Evolutionary conservation across 2,329 filamentous ascomycete genomes (phyloP), one percentile per base, ranked within the genome.

Genomic region (Fusarium buxicola): DNA sequence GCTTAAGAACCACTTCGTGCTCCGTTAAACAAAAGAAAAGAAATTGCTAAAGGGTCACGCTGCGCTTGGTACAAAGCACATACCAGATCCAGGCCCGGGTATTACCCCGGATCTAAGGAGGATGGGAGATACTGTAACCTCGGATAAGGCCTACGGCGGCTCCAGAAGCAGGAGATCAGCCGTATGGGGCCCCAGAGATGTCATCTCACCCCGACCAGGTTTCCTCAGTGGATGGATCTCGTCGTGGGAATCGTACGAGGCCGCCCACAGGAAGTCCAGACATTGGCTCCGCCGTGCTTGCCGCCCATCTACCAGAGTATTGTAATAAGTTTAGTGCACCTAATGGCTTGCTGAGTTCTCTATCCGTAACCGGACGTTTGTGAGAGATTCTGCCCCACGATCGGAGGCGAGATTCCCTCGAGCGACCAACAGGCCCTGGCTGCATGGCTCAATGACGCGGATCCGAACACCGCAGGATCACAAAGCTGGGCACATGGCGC

Each of bases 71-170:
- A n/a, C n/a, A n/a, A n/a, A n/a, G n/a, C n/a, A 21, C 21, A 6
- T 21, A 6, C 21, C 21, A 21, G 21, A 6, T 6, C 21, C 21
- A 4, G 21, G 41, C 58, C 55, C 55, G 53, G 47, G 45, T 40
- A 49, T 47, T 61, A 61, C 60, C 60, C 60, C 60, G 58, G 60
- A 63, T 58, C 51, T 38, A 48, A 43, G 60, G 60, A 55, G 32
- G 32, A 54, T 21, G 9, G 35, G 38, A 55, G 25, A 48, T 60
- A n/a, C n/a, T n/a, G n/a, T n/a, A 47, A 45, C 57, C 58, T 63
- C 49, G 60, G 60, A 41, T 51, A 52, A 10, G 24, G 27, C 24
- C 21, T 18, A 28, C 18, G n/a, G 35, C 25, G 36, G 24, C 41
- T 46, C 55, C 55, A 49, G 56, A 62, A 55, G 25, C 15, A 52